A percentile compares a stretch with the other conserved stretches of the same genome.
These are phyloP conservation scores for Apiotrichum sp. DNA, from an alignment of 1,284 basidiomycete species.

Conservation along the genomic window DNA sequence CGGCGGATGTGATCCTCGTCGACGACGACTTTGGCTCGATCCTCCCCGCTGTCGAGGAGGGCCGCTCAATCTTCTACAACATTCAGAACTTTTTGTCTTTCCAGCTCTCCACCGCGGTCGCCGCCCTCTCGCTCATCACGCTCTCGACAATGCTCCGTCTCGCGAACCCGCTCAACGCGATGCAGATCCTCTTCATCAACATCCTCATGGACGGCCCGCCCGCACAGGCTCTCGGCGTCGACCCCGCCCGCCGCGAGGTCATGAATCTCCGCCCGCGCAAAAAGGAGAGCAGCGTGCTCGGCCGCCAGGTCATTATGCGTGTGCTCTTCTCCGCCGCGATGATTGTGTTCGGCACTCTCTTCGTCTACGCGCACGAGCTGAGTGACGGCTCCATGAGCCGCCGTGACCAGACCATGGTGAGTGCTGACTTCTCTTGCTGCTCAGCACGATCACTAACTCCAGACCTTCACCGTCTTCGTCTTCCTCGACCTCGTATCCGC, in stretches of 20 bases:
- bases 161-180: constrained; percentile 89
- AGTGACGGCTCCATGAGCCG: constrained; percentile 72
- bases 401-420: constrained; percentile 85
- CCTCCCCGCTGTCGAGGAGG: constrained; percentile 91
- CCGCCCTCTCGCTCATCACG: constrained; percentile 89
- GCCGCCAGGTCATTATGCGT: constrained; percentile 62
- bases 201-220: constrained; percentile 99
- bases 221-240: constrained; percentile 90
- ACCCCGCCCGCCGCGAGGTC: constrained; percentile 84
- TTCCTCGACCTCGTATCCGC: constrained; percentile 94
- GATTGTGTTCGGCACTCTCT: constrained; percentile 82
- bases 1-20: constrained; percentile 92
- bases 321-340: constrained; percentile 85
- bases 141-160: constrained; percentile 83
- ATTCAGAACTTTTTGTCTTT: constrained; percentile 96
- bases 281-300: constrained; percentile 85
- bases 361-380: constrained; percentile 76
- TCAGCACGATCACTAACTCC: not conserved
- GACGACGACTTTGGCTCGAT: constrained; percentile 68
- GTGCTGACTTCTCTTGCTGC: constrained; percentile 22
- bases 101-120: constrained; percentile 93
- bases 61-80: constrained; percentile 96
- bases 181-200: constrained; percentile 99
- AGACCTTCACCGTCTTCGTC: constrained; percentile 90
- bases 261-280: constrained; percentile 83